A percentile compares a stretch with the other conserved stretches of the same genome.
Conservation (phyloP, 495 filamentous ascomycete species). For the Glonium stellatum region DNA sequence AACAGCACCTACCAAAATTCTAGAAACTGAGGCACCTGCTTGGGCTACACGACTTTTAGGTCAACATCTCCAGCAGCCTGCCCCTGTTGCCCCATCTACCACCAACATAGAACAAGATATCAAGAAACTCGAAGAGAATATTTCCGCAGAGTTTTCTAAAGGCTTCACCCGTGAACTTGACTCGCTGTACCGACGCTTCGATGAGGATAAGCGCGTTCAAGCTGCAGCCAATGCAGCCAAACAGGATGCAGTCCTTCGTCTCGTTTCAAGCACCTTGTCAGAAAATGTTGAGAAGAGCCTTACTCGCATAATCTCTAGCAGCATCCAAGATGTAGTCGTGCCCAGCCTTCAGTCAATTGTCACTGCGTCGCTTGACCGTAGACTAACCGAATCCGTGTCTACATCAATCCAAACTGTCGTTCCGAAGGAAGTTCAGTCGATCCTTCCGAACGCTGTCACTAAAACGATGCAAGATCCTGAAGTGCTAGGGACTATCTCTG, state of each 20-base stretch:
- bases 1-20: neutral
- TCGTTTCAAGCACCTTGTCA: constrained; percentile 80
- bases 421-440: constrained; percentile 22
- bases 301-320: constrained; percentile 54
- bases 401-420: neutral
- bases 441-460: constrained; percentile 45
- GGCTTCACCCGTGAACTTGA: constrained; percentile 53
- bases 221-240: constrained; percentile 60
- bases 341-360: constrained; percentile 57
- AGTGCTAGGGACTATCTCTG: constrained; percentile 60
- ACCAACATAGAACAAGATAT: constrained; percentile 34
- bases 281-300: constrained; percentile 84
- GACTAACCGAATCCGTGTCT: neutral
- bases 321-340: constrained; percentile 5
- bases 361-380: constrained; percentile 44
- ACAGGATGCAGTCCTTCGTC: constrained; percentile 71
- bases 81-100: constrained; percentile 30
- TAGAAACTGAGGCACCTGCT: constrained; percentile 15
- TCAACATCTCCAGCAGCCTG: constrained; percentile 12
- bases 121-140: constrained; percentile 48
- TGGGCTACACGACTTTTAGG: constrained; percentile 20
- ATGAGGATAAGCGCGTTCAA: constrained; percentile 57
- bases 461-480: constrained; percentile 63
- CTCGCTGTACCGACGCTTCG: constrained; percentile 52
- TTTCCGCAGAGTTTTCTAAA: constrained; percentile 51